These are phyloP conservation scores for Melanopsichium pennsylvanicum DNA, from an alignment of 1,284 basidiomycete genomes.

Conservation along the genomic window DNA sequence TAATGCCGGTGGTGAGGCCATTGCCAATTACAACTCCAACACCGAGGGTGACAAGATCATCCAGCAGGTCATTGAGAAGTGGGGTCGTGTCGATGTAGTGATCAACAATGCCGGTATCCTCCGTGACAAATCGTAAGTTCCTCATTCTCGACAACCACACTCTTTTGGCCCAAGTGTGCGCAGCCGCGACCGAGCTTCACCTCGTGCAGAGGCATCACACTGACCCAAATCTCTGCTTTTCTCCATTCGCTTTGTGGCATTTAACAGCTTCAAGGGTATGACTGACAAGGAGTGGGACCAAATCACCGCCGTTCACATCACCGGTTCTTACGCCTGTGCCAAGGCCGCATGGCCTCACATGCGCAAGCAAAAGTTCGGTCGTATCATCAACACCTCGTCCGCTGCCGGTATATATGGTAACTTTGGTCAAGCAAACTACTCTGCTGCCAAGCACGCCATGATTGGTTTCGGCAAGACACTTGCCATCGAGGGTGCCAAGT, in stretches of 20 bases:
- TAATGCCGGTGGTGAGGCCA: constrained; percentile 72
- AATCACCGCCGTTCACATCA: constrained; percentile 86
- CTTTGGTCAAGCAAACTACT: constrained; percentile 91
- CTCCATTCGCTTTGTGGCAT: neutral
- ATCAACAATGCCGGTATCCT: constrained; percentile 98
- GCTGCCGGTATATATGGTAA: constrained; percentile 75
- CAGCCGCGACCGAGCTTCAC: no score
- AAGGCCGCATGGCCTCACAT: constrained; percentile 97
- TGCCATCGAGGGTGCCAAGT: constrained; percentile 83
- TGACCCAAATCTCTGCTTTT: neutral
- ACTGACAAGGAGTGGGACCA: constrained; percentile 67
- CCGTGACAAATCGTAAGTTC: constrained; percentile 69
- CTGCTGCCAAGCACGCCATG: constrained; percentile 68
- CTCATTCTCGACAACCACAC: no score
- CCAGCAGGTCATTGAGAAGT: constrained; percentile 84
- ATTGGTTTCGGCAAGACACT: constrained; percentile 83
- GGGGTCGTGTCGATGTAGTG: constrained; percentile 74
- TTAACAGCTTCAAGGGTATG: constrained; percentile 67
- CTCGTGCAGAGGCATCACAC: no score
- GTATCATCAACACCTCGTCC: constrained; percentile 64
- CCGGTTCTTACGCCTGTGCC: constrained; percentile 92
- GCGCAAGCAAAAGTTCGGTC: constrained; percentile 77
- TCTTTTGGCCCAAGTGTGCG: no score
- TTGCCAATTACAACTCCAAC: constrained; percentile 84
- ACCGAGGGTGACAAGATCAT: constrained; percentile 88